phyloP scores from a whole-genome alignment of 305 asterid genomes.

The Fraxinus paxiana region DNA sequence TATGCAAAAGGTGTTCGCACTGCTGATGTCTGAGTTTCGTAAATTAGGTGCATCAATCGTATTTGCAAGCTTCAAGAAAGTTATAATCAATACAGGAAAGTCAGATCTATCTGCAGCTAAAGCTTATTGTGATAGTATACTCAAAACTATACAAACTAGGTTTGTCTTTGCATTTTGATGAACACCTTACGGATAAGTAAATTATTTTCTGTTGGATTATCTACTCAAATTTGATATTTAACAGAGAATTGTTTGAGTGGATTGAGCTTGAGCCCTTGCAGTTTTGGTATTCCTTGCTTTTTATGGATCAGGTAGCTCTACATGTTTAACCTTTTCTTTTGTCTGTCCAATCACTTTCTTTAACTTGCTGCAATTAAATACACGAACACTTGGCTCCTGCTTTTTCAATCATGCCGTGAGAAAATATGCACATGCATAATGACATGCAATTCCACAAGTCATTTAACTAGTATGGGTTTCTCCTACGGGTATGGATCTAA shows the following conservation, averaged over 20 bases:
- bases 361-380: background rate
- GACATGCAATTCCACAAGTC: background rate
- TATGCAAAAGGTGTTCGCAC: conserved; percentile 90
- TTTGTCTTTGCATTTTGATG: conserved; percentile 29
- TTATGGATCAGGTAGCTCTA: conserved; percentile 88
- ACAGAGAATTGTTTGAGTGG: conserved; percentile 96
- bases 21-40: conserved; percentile 89
- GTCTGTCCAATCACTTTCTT: conserved; percentile 21
- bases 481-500: background rate
- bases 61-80: conserved; percentile 80
- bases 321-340: conserved; percentile 17
- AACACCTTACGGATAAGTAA: conserved; percentile 4
- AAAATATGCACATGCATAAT: conserved; percentile 12
- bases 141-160: conserved; percentile 80
- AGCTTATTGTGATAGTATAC: conserved; percentile 88
- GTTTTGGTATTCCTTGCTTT: conserved; percentile 91
- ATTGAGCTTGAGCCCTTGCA: conserved; percentile 87
- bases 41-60: conserved; percentile 82
- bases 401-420: background rate
- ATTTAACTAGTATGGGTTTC: conserved; percentile 8
- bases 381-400: background rate
- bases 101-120: conserved; percentile 80
- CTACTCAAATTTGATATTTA: conserved; percentile 25
- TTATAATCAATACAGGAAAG: conserved; percentile 86
- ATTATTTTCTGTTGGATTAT: conserved; percentile 17